Evolutionary conservation across 1,139 yeast species (phyloP), one percentile per base, ranked within the genome.

Genomic region (Eremothecium gossypii): DNA sequence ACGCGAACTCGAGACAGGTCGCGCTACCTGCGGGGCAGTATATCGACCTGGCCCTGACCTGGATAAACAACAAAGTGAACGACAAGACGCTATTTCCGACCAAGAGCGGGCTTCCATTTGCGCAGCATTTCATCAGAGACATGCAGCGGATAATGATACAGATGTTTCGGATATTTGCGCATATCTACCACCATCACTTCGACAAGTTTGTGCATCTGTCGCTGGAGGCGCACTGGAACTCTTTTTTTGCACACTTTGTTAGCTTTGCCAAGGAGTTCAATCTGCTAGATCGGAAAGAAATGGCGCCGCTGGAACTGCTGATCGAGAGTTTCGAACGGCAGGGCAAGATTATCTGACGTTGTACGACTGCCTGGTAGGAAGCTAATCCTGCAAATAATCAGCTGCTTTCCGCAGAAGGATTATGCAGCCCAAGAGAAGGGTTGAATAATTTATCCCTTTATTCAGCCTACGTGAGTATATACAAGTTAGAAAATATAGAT

Each of bases 161-260:
- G 60, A 83, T 91, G 89, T 87, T 91, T 58, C 73, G 97, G 50
- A 83, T 91, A n/a, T 89, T 91, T 67, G 98, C 98, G 8, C 96
- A 89, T 60, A 80, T 91, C 30, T 91, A 89, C 61, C 85, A 86
- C 64, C 86, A 87, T 60, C 98, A 91, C 63, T 91, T 87, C 63
- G 98, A 91, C 52, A 85, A 82, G 57, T 76, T 91, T 33, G 79
- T 91, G 27, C 97, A 91, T 62, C 67, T 93, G 48, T 81, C 95
- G 3, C 64, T 91, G 47, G 98, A 91, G 61, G 96, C 98, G 1
- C 98, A 93, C 61, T 91, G 96, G 95, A 91, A 93, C 64, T 87
- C 97, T 4, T 86, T 89, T 57, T 93, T 91, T 64, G 93, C 96
- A n/a, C 98, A 93, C 62, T 91, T 83, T 58, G 74, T 89, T 40